Percentiles rank a stretch among this genome's conserved stretches.
phyloP scores from a whole-genome alignment of 2,329 filamentous ascomycete species.

The Diaporthe eres region DNA sequence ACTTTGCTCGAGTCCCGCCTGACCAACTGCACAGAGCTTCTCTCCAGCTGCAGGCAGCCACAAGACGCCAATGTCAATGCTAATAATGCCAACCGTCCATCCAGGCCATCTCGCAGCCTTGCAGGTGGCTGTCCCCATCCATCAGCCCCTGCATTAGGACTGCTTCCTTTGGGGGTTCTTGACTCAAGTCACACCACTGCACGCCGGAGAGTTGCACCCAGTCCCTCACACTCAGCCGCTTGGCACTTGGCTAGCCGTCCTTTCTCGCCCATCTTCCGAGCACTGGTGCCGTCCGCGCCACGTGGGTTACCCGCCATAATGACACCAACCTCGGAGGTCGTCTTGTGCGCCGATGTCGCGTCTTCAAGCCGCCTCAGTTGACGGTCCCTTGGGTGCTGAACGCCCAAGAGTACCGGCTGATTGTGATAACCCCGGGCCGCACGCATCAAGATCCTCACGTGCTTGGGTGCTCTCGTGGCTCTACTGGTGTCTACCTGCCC shows the following conservation, averaged over 20 bases:
- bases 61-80: slow-evolving; percentile 9
- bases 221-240: slow-evolving; percentile 4
- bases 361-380: background rate
- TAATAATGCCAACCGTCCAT: background rate
- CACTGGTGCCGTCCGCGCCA: slow-evolving; percentile 18
- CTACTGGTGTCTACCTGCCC: background rate
- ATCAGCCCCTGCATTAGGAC: slow-evolving; percentile 35
- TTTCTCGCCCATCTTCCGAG: slow-evolving; percentile 17
- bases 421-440: background rate
- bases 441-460: slow-evolving; percentile 21
- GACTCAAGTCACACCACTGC: slow-evolving; percentile 15
- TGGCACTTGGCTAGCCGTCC: slow-evolving; percentile 4
- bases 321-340: slow-evolving; percentile 8
- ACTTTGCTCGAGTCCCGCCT: slow-evolving; percentile 9
- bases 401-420: background rate
- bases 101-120: slow-evolving; percentile 21
- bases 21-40: background rate
- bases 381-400: background rate
- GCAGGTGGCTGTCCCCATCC: slow-evolving; percentile 27
- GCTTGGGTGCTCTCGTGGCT: background rate
- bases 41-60: slow-evolving; percentile 12
- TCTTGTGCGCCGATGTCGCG: slow-evolving; percentile 17
- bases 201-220: background rate
- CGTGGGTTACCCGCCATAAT: slow-evolving; percentile 28
- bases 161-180: slow-evolving; percentile 4